Evolutionary conservation across 352 stramenopile species (phyloP), one percentile per base, ranked within the genome.

Genomic region (Globisporangium cederbergense): DNA sequence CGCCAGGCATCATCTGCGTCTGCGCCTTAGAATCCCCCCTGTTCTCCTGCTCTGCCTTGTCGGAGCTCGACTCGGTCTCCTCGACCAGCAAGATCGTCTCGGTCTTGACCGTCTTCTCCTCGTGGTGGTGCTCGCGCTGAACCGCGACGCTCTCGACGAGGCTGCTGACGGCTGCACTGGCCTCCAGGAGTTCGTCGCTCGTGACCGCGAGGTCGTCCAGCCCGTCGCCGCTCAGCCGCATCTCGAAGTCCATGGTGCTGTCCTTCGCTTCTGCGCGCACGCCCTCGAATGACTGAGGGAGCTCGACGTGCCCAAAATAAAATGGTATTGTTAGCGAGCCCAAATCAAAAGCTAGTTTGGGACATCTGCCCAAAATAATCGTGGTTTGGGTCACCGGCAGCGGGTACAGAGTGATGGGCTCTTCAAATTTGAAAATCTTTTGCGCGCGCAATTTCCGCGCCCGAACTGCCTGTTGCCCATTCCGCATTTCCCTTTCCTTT

Each of bases 1-100:
- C 58, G 18, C 57, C 20, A 11, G 66, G 38, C 16, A 64, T 28
- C 25, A 49, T 55, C 46, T 72, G 59, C 14, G 45, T 55, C 20
- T 60, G 52, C 5, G 25, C 20, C 7, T 28, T 14, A 10, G 28
- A 18, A 9, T 54, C 73, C 45, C 73, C 73, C 45, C 73, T 62
- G 51, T 73, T 46, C 28, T 66, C 61, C 13, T 46, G 8, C 13
- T 59, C 46, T 25, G 45, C n/a, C 30, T 58, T 16, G 32, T 47
- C 22, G 25, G 22, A 55, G 49, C 28, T 55, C 22, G 10, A 32
- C 14, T 60, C 54, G 34, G n/a, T 56, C 32, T 57, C 59, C n/a
- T 65, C 50, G 59, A 30, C n/a, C 47, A 42, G 32, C 32, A 43
- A 45, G 1, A 50, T 59, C 25, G 43, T 60, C 10, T 10, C 11